phyloP scores from a whole-genome alignment of 768 basidiomycete species.

The Phaffia australis region DNA sequence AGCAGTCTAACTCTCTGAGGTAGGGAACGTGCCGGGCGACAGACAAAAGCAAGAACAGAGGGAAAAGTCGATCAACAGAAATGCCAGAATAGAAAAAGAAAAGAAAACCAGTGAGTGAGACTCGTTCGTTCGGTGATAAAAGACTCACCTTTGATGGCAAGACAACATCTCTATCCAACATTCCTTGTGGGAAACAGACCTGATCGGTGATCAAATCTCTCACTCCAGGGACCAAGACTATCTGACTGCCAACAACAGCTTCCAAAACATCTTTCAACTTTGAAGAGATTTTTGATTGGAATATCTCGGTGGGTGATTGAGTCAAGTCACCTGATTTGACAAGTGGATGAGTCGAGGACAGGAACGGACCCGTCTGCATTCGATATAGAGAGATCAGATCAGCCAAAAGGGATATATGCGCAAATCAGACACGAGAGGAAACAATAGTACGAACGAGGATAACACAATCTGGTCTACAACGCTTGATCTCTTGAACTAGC shows the following conservation, averaged over 20 bases:
- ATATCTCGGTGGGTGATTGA: constrained; percentile 54
- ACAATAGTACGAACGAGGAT: constrained; percentile 51
- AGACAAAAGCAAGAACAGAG: not conserved
- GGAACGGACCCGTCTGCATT: constrained; percentile 75
- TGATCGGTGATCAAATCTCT: constrained; percentile 70
- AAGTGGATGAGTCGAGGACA: constrained; percentile 63
- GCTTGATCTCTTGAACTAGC: constrained; percentile 53
- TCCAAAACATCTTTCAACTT: constrained; percentile 52
- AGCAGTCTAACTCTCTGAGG: constrained; percentile 62
- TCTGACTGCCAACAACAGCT: constrained; percentile 54
- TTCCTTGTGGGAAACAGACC: constrained; percentile 69
- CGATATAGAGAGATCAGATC: not conserved
- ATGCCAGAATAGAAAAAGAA: not conserved
- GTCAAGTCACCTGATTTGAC: constrained; percentile 67
- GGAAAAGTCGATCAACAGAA: not conserved
- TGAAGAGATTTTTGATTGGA: constrained; percentile 52
- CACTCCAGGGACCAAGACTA: constrained; percentile 71
- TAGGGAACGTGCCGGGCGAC: not conserved
- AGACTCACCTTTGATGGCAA: constrained; percentile 37
- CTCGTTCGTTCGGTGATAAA: not conserved
- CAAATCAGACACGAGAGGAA: not conserved
- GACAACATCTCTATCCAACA: constrained; percentile 35
- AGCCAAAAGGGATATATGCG: not conserved
- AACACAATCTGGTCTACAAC: constrained; percentile 59
- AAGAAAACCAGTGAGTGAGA: not conserved